Evolutionary conservation across 768 basidiomycete genomes (phyloP).

Genomic region (Hysterangium stoloniferum): DNA sequence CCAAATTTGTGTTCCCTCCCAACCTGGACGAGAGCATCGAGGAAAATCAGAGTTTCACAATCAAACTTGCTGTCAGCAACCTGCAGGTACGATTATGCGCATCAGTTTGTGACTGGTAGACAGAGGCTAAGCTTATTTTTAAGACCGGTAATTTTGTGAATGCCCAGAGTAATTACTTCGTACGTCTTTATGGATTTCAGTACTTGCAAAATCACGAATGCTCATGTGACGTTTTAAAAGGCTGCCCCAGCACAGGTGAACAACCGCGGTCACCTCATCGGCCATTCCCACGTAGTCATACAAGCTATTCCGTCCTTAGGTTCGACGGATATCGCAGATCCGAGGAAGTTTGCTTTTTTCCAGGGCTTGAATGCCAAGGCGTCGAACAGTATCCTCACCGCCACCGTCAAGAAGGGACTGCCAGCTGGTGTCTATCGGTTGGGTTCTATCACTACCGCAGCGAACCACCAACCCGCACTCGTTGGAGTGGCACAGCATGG

Average conservation of each 20-base stretch:
- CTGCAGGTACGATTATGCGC: slow-evolving; percentile 14
- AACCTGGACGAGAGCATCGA: slow-evolving; percentile 36
- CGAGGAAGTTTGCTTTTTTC: slow-evolving; percentile 55
- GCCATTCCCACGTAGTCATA: slow-evolving; percentile 53
- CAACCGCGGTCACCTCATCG: slow-evolving; percentile 33
- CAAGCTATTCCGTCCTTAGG: slow-evolving; percentile 36
- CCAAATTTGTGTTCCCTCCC: slow-evolving; percentile 34
- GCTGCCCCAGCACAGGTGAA: slow-evolving; percentile 46
- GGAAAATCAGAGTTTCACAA: slow-evolving; percentile 36
- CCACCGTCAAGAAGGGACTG: slow-evolving; percentile 32
- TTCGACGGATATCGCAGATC: slow-evolving; percentile 39
- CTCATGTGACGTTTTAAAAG: neutral
- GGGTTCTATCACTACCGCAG: slow-evolving; percentile 28
- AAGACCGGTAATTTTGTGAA: slow-evolving; percentile 44
- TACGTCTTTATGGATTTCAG: neutral
- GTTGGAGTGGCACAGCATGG: slow-evolving; percentile 45
- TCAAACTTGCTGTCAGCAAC: slow-evolving; percentile 31
- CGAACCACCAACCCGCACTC: slow-evolving; percentile 44
- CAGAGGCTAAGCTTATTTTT: neutral
- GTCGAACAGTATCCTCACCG: slow-evolving; percentile 23
- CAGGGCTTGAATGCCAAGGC: slow-evolving; percentile 29
- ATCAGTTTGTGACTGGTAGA: neutral
- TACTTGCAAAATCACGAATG: neutral
- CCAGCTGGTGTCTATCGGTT: slow-evolving; percentile 25
- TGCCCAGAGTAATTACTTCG: slow-evolving; percentile 37